Conservation (phyloP, 768 basidiomycete genomes). For the Amanita fuliginea region DNA sequence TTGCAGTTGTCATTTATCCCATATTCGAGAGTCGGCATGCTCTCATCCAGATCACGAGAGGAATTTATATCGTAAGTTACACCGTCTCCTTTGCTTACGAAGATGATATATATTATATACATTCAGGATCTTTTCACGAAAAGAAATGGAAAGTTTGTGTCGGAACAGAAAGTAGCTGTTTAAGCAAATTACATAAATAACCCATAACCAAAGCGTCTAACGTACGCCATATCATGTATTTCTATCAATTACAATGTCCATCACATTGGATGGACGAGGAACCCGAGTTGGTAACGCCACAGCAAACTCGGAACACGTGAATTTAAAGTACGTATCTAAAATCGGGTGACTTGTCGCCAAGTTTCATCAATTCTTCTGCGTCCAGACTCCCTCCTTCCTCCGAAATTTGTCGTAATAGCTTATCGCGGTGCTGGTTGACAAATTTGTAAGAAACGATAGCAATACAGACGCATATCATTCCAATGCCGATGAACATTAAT, state of each 20-base stretch:
- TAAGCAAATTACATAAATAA: background rate
- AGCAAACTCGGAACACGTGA: too few species aligned
- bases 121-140: conserved; percentile 22
- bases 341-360: conserved; percentile 55
- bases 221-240: background rate
- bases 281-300: too few species aligned
- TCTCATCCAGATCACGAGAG: conserved; percentile 42
- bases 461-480: conserved; percentile 39
- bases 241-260: background rate
- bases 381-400: conserved; percentile 24
- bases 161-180: background rate
- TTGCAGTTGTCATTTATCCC: conserved; percentile 75
- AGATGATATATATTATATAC: background rate
- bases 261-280: too few species aligned
- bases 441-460: conserved; percentile 37
- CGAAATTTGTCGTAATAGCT: conserved; percentile 14
- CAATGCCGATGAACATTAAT: conserved; percentile 29
- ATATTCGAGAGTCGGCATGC: conserved; percentile 75
- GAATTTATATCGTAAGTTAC: conserved; percentile 51
- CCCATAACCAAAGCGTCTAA: too few species aligned
- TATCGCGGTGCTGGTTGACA: conserved; percentile 47
- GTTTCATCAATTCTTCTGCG: conserved; percentile 22
- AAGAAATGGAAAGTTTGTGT: conserved; percentile 21
- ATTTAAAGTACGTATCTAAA: conserved; percentile 39
- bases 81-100: background rate